phyloP scores from a whole-genome alignment of 1,139 yeast genomes.

The Casaregolazyma lundiana region DNA sequence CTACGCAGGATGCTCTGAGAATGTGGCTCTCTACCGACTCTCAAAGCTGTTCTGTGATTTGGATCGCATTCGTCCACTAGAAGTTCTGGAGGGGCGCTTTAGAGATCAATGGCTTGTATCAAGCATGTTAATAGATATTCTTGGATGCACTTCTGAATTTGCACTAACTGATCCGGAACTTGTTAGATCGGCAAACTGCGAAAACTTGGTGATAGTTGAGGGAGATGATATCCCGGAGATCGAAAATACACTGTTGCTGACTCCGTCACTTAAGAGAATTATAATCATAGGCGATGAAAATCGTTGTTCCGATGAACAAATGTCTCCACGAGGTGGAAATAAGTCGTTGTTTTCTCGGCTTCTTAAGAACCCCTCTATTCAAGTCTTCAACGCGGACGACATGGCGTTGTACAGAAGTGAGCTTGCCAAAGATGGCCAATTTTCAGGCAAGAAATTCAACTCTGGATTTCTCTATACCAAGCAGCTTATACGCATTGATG shows the following conservation, averaged over 20 bases:
- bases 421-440: constrained; percentile 2
- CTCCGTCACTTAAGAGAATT: constrained; percentile 4
- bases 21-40: neutral
- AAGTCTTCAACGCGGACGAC: neutral
- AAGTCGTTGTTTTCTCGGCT: constrained; percentile 7
- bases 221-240: constrained; percentile 1
- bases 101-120: neutral
- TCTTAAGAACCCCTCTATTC: neutral
- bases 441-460: constrained; percentile 23
- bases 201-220: constrained; percentile 5
- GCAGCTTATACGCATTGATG: constrained; percentile 41
- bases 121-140: neutral
- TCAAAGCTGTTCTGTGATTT: constrained; percentile 7
- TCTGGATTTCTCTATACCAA: constrained; percentile 40
- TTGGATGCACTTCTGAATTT: neutral
- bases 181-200: neutral
- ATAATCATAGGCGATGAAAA: constrained; percentile 4
- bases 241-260: neutral
- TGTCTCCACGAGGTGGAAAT: neutral
- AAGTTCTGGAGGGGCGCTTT: constrained; percentile 2
- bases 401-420: neutral
- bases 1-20: neutral
- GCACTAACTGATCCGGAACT: neutral
- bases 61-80: constrained; percentile 8
- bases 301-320: neutral